Conservation (phyloP, 2,329 filamentous ascomycete species). For the Ilyonectria sp. region DNA sequence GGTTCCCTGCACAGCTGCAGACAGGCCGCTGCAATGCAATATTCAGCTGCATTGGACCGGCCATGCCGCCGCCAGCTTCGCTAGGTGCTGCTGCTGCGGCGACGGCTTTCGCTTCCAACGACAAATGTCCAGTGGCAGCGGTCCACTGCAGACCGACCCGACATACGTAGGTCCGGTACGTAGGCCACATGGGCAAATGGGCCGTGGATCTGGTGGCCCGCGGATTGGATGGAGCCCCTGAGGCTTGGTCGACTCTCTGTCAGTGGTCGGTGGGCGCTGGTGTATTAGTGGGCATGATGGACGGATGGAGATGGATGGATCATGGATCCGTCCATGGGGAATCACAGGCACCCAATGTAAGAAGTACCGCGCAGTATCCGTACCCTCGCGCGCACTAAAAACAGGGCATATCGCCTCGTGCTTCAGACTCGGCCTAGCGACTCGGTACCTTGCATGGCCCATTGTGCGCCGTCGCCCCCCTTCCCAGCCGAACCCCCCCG, state of each 20-base stretch:
- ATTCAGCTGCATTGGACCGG: constrained; percentile 24
- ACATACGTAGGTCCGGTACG: background rate
- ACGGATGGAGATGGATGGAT: constrained; percentile 23
- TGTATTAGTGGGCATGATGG: background rate
- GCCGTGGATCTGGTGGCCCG: constrained; percentile 4
- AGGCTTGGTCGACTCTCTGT: constrained; percentile 12
- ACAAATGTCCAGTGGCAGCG: too few species aligned
- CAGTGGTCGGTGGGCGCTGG: background rate
- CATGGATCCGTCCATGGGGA: background rate
- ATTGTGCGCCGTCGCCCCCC: constrained; percentile 3
- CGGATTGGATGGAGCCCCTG: constrained; percentile 21
- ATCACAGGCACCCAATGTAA: background rate
- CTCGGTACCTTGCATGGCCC: constrained; percentile 31
- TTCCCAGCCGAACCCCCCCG: constrained; percentile 5
- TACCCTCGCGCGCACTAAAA: background rate
- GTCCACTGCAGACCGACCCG: background rate
- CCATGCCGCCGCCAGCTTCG: background rate
- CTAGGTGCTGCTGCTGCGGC: background rate
- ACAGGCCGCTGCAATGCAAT: background rate
- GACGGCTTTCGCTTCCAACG: background rate
- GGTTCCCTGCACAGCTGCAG: background rate
- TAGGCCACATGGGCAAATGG: constrained; percentile 18
- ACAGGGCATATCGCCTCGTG: constrained; percentile 2
- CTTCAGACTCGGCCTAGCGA: constrained; percentile 16
- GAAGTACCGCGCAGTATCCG: too few species aligned